Base-by-base conservation (phyloP, 805 yeast species). In the Suhomyces faveliae region DNA sequence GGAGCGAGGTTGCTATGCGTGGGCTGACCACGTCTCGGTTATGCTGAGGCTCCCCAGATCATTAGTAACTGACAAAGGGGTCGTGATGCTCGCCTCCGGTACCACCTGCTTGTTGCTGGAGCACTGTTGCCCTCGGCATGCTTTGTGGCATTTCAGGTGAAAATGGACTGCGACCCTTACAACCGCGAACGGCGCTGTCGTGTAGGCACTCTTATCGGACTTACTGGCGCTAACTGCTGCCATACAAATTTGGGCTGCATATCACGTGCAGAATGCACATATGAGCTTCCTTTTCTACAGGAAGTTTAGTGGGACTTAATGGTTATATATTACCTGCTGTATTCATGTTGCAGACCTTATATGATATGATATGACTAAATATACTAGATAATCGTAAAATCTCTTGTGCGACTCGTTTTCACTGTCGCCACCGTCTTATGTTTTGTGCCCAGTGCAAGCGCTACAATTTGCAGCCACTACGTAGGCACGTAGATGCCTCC, bases 401-500 rank as follows among this genome's bases (percentile, higher is more conserved):
- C n/a, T n/a, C n/a, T n/a, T n/a, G n/a, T n/a, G n/a, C n/a, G n/a
- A n/a, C n/a, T n/a, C n/a, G n/a, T n/a, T n/a, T n/a, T n/a, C n/a
- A n/a, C n/a, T n/a, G n/a, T n/a, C n/a, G n/a, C n/a, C n/a, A n/a
- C n/a, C n/a, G n/a, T n/a, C n/a, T n/a, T n/a, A n/a, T n/a, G n/a
- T n/a, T n/a, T n/a, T n/a, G n/a, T n/a, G n/a, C n/a, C n/a, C n/a
- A n/a, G n/a, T n/a, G n/a, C n/a, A n/a, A n/a, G n/a, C n/a, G n/a
- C n/a, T n/a, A n/a, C n/a, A n/a, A n/a, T n/a, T n/a, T n/a, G n/a
- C n/a, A n/a, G 12, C 6, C 8, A 5, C 23, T 25, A 21, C 15
- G 35, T 12, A 4, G 60, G 51, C 9, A 61, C 56, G 45, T 50
- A 61, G 13, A 87, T 68, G 1, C 89, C 90, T 39, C 84, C 81